A percentile compares a stretch with the other conserved stretches of the same genome.
Evolutionary conservation across 106 monocot genomes (phyloP).

Genomic region (Allium sativum): DNA sequence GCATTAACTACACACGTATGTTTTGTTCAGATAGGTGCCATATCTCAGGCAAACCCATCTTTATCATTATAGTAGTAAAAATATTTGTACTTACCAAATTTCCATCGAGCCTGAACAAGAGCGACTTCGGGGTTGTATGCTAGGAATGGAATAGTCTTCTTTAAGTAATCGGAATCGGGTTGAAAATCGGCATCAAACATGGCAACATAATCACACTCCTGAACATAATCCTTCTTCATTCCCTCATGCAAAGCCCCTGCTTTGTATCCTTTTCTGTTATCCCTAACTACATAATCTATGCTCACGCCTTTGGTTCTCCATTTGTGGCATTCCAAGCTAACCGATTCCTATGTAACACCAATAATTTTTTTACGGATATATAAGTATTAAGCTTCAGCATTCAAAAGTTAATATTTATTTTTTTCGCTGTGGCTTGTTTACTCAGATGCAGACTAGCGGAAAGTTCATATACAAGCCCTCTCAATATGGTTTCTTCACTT

Average conservation of each 20-base stretch:
- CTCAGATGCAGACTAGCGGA: no score
- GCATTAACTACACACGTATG: slow-evolving; percentile 15
- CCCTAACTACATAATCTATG: background rate
- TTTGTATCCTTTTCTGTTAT: slow-evolving; percentile 11
- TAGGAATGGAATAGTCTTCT: background rate
- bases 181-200: slow-evolving; percentile 51
- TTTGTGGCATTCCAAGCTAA: background rate
- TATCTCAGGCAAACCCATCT: background rate
- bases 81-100: slow-evolving; percentile 3
- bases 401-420: no score
- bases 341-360: background rate
- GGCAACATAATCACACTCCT: slow-evolving; percentile 36
- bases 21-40: no score
- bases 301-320: slow-evolving; percentile 1
- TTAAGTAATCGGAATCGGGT: background rate
- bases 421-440: no score
- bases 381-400: no score
- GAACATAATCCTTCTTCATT: slow-evolving; percentile 33
- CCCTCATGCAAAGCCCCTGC: slow-evolving; percentile 45
- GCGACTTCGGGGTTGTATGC: background rate
- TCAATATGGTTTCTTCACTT: no score
- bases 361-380: no score
- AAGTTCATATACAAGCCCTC: no score
- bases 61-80: background rate
- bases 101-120: background rate